Evolutionary conservation across 805 yeast genomes (phyloP).

Genomic region (Lipomyces kockii): DNA sequence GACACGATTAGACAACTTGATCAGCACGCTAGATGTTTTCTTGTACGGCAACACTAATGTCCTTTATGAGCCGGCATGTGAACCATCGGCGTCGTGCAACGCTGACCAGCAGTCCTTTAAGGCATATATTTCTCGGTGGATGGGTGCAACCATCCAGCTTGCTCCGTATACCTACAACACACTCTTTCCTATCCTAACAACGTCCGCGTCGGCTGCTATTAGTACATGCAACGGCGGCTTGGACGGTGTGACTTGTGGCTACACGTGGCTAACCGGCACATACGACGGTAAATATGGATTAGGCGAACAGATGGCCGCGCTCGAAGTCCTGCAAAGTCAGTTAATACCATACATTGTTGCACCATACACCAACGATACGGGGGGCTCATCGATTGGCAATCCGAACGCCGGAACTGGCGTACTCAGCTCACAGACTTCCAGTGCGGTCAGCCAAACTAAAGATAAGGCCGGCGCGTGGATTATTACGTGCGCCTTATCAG

Average conservation of each 20-base stretch:
- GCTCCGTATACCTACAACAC: slow-evolving; percentile 58
- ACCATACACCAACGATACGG: slow-evolving; percentile 66
- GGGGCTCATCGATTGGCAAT: slow-evolving; percentile 73
- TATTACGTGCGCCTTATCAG: slow-evolving; percentile 74
- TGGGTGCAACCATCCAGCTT: slow-evolving; percentile 65
- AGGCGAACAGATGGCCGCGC: slow-evolving; percentile 83
- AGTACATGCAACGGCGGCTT: slow-evolving; percentile 77
- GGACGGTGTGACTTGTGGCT: slow-evolving; percentile 83
- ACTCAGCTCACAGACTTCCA: slow-evolving; percentile 2
- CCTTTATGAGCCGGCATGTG: slow-evolving; percentile 77
- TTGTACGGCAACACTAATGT: slow-evolving; percentile 54
- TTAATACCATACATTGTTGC: slow-evolving; percentile 50
- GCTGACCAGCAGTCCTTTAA: slow-evolving; percentile 77
- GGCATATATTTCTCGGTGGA: slow-evolving; percentile 67
- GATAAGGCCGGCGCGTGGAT: slow-evolving; percentile 92
- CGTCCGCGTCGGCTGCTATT: slow-evolving; percentile 74
- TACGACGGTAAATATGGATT: slow-evolving; percentile 77
- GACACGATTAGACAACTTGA: slow-evolving; percentile 55
- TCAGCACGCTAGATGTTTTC: slow-evolving; percentile 52
- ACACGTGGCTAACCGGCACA: slow-evolving; percentile 62
- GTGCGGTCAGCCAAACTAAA: slow-evolving; percentile 53
- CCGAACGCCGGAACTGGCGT: slow-evolving; percentile 68
- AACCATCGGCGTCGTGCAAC: slow-evolving; percentile 60
- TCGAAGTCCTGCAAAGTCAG: slow-evolving; percentile 62
- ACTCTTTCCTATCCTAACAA: slow-evolving; percentile 53